Evolutionary conservation across 495 filamentous ascomycete genomes (phyloP), one percentile per base, ranked within the genome.

Genomic region (Neurospora pannonica): DNA sequence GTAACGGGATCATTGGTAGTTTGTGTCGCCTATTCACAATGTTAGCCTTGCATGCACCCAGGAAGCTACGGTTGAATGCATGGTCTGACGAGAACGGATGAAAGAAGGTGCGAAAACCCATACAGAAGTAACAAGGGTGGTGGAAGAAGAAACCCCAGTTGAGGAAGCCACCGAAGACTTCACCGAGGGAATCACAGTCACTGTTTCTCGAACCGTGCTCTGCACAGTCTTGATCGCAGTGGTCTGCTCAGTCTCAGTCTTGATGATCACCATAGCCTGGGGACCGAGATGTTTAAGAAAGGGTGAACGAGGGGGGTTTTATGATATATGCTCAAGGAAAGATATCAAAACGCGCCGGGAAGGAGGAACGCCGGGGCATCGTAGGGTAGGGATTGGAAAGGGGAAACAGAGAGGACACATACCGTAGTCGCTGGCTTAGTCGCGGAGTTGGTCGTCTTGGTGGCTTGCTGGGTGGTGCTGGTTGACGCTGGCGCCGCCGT

Each of bases 221-320:
- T 81, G 77, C 72, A 79, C 73, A 67, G 72, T 79, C 76, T 80
- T 75, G 77, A 83, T 80, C 71, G 77, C 74, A 75, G 78, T 79
- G 60, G 73, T 79, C 81, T 82, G 77, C 75, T 74, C 71, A 76
- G 73, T 67, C 54, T 67, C 54, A 67, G 54, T 67, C 28, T n/a
- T 62, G 71, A 19, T 67, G 54, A 67, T 67, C 31, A 62, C 54
- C 24, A 67, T 28, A 67, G 28, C 28, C 54, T 67, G 54, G 54
- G 31, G 28, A 67, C 28, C 54, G 54, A 34, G 15, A 34, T 8
- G 54, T 67, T 67, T 67, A 19, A 67, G 28, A 15, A 67, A 31
- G 54, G 54, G 28, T 62, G 54, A 54, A 54, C 21, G 46, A 24
- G 46, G 15, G 28, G 28, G 24, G 28, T 3, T 7, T 28, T 10